phyloP scores from a whole-genome alignment of 306 rosid genomes.

The Trifolium dubium region DNA sequence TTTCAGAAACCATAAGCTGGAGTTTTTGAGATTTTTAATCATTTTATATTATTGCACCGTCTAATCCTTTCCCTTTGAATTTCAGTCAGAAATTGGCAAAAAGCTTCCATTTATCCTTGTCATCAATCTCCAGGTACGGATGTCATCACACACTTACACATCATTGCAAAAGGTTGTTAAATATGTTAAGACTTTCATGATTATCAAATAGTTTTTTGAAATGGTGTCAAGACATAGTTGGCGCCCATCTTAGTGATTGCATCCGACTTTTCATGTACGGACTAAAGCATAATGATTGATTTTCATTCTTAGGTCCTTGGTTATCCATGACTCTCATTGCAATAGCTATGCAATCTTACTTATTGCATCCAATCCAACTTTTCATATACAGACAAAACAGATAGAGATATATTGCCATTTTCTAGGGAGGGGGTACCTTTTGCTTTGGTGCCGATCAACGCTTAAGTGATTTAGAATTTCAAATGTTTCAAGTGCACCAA shows the following conservation, averaged over 20 bases:
- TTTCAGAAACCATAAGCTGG: constrained; percentile 27
- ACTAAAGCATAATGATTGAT: neutral
- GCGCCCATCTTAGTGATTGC: neutral
- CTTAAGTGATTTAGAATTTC: neutral
- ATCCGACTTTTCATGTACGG: neutral
- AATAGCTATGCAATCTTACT: neutral
- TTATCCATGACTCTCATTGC: neutral
- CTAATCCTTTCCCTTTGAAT: constrained; percentile 50
- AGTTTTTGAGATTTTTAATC: constrained; percentile 24
- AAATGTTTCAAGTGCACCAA: neutral
- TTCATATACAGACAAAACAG: neutral
- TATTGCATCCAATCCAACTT: neutral
- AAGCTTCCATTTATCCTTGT: constrained; percentile 85
- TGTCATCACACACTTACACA: constrained; percentile 12
- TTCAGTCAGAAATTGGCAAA: constrained; percentile 86
- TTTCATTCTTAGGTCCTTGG: neutral
- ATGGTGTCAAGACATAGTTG: constrained; percentile 28
- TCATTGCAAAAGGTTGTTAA: constrained; percentile 25
- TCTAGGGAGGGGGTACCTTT: neutral
- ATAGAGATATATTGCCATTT: neutral
- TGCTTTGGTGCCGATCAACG: neutral
- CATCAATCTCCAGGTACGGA: constrained; percentile 88
- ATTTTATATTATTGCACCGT: constrained; percentile 4
- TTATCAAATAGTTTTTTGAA: constrained; percentile 36
- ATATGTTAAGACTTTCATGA: constrained; percentile 2